Evolutionary conservation across 495 filamentous ascomycete genomes (phyloP).

Genomic region (Hyphodiscus hymeniophilus): DNA sequence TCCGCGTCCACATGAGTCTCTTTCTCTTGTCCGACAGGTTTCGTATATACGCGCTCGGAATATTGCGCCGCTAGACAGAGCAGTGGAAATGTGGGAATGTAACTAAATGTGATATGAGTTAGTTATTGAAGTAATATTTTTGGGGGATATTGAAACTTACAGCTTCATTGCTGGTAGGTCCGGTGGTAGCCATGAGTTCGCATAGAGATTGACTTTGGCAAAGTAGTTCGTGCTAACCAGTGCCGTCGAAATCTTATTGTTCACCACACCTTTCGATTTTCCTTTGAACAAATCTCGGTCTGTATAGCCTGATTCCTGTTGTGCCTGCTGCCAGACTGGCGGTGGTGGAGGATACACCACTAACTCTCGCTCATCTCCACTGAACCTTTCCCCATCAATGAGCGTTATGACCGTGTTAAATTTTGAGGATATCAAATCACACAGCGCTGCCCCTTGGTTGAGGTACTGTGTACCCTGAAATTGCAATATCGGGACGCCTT

Average conservation of each 20-base stretch:
- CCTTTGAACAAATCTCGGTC: constrained; percentile 7
- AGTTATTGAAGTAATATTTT: constrained; percentile 7
- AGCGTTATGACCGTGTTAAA: constrained; percentile 56
- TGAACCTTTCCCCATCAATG: constrained; percentile 60
- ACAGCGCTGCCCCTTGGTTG: constrained; percentile 40
- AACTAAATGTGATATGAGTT: constrained; percentile 36
- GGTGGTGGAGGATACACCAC: constrained; percentile 32
- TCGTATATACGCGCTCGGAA: constrained; percentile 61
- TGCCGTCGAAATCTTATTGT: constrained; percentile 15
- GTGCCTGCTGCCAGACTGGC: constrained; percentile 15
- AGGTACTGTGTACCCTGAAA: constrained; percentile 31
- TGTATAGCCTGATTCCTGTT: constrained; percentile 14
- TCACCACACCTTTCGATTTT: constrained; percentile 16
- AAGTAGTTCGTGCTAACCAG: constrained; percentile 47
- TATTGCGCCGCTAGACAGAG: constrained; percentile 68
- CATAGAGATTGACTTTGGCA: constrained; percentile 67
- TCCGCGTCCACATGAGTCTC: constrained; percentile 60
- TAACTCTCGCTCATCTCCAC: constrained; percentile 54
- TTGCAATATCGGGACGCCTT: constrained; percentile 26
- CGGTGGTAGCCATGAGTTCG: constrained; percentile 67
- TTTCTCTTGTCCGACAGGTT: constrained; percentile 47
- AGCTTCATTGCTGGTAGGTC: constrained; percentile 56
- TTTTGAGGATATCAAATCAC: constrained; percentile 46
- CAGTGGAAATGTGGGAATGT: constrained; percentile 61
- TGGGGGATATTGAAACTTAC: constrained; percentile 42